Conservation (phyloP, 768 basidiomycete species). For the Nevesoporus exiguus region DNA sequence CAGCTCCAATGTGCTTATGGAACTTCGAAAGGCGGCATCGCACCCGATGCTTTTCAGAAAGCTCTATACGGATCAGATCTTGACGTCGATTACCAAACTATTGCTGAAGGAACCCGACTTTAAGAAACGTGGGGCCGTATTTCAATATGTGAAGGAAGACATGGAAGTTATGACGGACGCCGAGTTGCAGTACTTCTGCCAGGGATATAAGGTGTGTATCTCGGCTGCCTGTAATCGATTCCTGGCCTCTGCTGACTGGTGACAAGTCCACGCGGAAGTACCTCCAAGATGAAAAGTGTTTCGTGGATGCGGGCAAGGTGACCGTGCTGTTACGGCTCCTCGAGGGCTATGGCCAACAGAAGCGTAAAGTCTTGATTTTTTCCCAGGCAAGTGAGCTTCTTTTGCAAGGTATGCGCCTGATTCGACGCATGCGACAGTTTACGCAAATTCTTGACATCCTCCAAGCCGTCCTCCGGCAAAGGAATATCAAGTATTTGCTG, state of each 20-base stretch:
- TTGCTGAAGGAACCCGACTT: conserved; percentile 92
- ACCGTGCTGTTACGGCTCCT: conserved; percentile 69
- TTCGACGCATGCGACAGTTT: conserved; percentile 52
- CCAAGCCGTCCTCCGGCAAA: conserved; percentile 72
- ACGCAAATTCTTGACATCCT: conserved; percentile 95
- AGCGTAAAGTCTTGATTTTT: conserved; percentile 87
- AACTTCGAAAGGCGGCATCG: conserved; percentile 91
- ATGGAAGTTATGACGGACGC: conserved; percentile 99
- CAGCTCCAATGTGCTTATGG: conserved; percentile 94
- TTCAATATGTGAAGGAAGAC: conserved; percentile 90
- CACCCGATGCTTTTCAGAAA: conserved; percentile 96
- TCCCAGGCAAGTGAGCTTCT: conserved; percentile 66
- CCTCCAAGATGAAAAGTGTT: conserved; percentile 69
- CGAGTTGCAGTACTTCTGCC: conserved; percentile 85
- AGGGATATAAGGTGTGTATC: conserved; percentile 70
- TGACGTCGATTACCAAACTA: conserved; percentile 74
- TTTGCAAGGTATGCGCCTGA: neutral
- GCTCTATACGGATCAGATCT: conserved; percentile 70
- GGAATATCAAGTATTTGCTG: conserved; percentile 70
- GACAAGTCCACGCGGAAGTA: conserved; percentile 68
- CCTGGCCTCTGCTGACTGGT: conserved; percentile 4
- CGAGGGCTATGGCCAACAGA: conserved; percentile 58
- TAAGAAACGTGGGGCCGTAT: conserved; percentile 74
- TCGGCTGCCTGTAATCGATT: neutral
- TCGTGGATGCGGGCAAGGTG: conserved; percentile 87